phyloP scores from a whole-genome alignment of 1,284 basidiomycete genomes.

The Pseudozyma thailandica region DNA sequence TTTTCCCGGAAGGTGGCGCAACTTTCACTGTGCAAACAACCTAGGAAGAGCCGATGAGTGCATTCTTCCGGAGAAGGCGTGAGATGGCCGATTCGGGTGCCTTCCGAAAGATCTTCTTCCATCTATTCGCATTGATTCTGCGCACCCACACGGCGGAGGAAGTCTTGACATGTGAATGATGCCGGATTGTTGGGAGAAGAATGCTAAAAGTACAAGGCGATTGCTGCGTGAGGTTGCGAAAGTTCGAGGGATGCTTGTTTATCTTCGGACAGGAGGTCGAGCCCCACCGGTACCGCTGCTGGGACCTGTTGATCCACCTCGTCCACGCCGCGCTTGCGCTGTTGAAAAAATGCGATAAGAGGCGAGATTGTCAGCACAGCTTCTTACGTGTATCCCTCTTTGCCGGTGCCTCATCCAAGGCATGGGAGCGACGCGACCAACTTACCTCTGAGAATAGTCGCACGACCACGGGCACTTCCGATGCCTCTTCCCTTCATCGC shows the following conservation, averaged over 20 bases:
- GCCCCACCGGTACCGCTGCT: slow-evolving; percentile 10
- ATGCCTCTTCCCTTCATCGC: slow-evolving; percentile 99
- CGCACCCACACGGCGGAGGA: background rate
- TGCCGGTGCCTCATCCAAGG: too few species aligned
- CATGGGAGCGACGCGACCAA: background rate
- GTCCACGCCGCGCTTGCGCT: slow-evolving; percentile 52
- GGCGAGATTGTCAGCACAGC: background rate
- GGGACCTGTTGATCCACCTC: slow-evolving; percentile 31
- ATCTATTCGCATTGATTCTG: too few species aligned
- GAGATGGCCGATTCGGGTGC: slow-evolving; percentile 5
- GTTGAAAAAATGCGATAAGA: background rate
- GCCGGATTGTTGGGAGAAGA: background rate
- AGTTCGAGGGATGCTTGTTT: background rate
- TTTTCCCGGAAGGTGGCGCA: too few species aligned
- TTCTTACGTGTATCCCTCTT: too few species aligned
- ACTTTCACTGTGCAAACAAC: too few species aligned
- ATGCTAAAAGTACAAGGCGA: slow-evolving; percentile 38
- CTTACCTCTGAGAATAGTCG: slow-evolving; percentile 87
- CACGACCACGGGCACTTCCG: slow-evolving; percentile 93
- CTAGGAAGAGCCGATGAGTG: background rate
- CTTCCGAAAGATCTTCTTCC: too few species aligned
- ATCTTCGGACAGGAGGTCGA: slow-evolving; percentile 37
- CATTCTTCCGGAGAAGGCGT: background rate
- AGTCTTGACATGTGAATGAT: slow-evolving; percentile 1
- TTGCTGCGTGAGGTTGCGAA: background rate